phyloP scores from a whole-genome alignment of 768 basidiomycete species.

The Gyrodon lividus region DNA sequence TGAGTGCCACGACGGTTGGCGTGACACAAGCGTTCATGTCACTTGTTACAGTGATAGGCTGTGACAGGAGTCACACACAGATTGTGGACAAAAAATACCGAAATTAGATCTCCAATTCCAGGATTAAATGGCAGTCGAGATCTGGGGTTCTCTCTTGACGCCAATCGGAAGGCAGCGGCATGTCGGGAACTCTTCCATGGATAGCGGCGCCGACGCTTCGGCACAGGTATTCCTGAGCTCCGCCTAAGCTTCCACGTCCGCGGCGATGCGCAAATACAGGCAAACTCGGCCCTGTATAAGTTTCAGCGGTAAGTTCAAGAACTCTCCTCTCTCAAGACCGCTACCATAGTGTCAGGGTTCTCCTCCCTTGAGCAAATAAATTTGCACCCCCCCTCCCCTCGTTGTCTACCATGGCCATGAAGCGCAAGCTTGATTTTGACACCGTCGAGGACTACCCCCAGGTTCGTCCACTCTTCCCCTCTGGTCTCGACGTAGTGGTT shows the following conservation, averaged over 20 bases:
- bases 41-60: background rate
- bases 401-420: constrained; percentile 56
- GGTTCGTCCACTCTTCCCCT: constrained; percentile 34
- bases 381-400: constrained; percentile 9
- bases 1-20: background rate
- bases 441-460: constrained; percentile 50
- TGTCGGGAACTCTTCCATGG: background rate
- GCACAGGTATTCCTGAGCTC: constrained; percentile 19
- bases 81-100: constrained; percentile 2
- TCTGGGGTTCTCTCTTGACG: constrained; percentile 3
- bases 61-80: background rate
- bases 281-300: constrained; percentile 32
- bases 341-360: constrained; percentile 10
- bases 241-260: constrained; percentile 19
- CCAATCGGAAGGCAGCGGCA: constrained; percentile 32
- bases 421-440: constrained; percentile 71
- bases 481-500: constrained; percentile 22
- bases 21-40: background rate
- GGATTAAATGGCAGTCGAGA: constrained; percentile 1
- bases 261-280: constrained; percentile 23
- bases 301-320: constrained; percentile 24
- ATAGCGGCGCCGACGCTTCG: constrained; percentile 12
- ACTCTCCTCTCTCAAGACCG: constrained; percentile 26
- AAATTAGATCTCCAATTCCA: constrained; percentile 8
- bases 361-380: background rate